Base-by-base conservation (phyloP, 305 asterid species). In the Fraxinus xanthoxyloides region DNA sequence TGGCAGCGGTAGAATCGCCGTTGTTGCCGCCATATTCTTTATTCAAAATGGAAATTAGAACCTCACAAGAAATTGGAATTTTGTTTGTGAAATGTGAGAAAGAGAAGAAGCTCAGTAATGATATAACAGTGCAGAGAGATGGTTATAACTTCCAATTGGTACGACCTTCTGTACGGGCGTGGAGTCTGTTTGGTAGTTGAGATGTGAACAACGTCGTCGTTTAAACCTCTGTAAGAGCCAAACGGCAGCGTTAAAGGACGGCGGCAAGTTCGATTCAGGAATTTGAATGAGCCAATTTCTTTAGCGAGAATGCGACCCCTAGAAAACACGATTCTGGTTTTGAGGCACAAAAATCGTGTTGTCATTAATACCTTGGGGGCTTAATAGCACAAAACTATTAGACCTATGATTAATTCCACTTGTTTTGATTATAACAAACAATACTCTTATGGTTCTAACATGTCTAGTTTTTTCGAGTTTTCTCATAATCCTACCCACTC, bases 1-100 rank as follows among this genome's bases (percentile, higher is more conserved):
- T 61, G 32, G 32, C 17, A 61, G 15, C 72, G 72, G 72, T 24
- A 19, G 72, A 61, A 23, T 23, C 31, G 72, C 72, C 13, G 3
- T 61, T 21, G 72, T 61, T 61, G 81, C 84, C 74, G 82, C 88
- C 85, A 81, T 82, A 74, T 77, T 75, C 80, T 75, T 77, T 35
- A 17, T 19, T 23, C 65, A 46, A 76, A 17, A 72, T 5, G 23
- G 40, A 48, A 28, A 4, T 56, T 15, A 24, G 19, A 28, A 61
- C 38, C 23, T 77, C 7, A 3, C 72, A 2, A 7, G 32, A 63
- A 43, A 7, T 65, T 43, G 77, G 75, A 76, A 79, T 75, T 79
- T 67, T 80, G 86, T 78, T 21, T 56, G 65, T 56, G 65, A 56
- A 56, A 19, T 61, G 32, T 61, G 70, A 61, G 31, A 7, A 23